A percentile compares a stretch with the other conserved stretches of the same genome.
Conservation (phyloP, 73 alveolate species). For the Paramecium bursaria region DNA sequence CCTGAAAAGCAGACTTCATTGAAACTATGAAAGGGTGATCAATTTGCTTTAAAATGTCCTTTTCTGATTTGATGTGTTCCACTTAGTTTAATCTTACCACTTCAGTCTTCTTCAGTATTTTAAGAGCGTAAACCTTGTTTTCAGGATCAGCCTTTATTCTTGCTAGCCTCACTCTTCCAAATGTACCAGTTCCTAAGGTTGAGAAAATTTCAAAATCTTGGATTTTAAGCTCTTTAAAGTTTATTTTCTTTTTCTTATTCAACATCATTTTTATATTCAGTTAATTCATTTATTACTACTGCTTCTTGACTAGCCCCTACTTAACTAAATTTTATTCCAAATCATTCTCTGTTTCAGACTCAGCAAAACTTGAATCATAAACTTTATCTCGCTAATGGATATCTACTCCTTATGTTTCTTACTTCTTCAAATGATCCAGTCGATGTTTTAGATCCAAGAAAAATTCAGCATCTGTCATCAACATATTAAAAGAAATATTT, state of each 20-base stretch:
- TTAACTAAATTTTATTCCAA: slow-evolving; percentile 6
- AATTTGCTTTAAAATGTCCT: slow-evolving; percentile 51
- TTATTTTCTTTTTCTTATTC: background rate
- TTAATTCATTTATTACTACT: background rate
- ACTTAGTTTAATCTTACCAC: slow-evolving; percentile 90
- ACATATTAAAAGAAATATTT: too few relatives aligned
- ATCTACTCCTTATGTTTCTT: slow-evolving; percentile 52
- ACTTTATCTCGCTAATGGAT: slow-evolving; percentile 37
- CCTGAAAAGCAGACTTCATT: slow-evolving; percentile 81
- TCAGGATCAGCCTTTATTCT: slow-evolving; percentile 76
- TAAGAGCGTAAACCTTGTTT: slow-evolving; percentile 90
- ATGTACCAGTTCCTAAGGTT: slow-evolving; percentile 96
- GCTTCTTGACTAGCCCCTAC: slow-evolving; percentile 45
- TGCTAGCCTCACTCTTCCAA: slow-evolving; percentile 94
- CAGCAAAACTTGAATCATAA: slow-evolving; percentile 41
- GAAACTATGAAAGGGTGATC: slow-evolving; percentile 72
- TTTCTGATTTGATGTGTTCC: slow-evolving; percentile 73
- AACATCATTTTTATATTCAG: slow-evolving; percentile 7
- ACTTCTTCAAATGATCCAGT: slow-evolving; percentile 32
- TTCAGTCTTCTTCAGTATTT: slow-evolving; percentile 94
- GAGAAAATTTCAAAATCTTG: slow-evolving; percentile 75
- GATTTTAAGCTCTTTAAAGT: slow-evolving; percentile 39
- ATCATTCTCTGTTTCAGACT: slow-evolving; percentile 49
- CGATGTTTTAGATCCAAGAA: slow-evolving; percentile 46
- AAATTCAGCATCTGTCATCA: slow-evolving; percentile 45